Evolutionary conservation across 805 yeast genomes (phyloP).

Genomic region (Barnettozyma sp.): DNA sequence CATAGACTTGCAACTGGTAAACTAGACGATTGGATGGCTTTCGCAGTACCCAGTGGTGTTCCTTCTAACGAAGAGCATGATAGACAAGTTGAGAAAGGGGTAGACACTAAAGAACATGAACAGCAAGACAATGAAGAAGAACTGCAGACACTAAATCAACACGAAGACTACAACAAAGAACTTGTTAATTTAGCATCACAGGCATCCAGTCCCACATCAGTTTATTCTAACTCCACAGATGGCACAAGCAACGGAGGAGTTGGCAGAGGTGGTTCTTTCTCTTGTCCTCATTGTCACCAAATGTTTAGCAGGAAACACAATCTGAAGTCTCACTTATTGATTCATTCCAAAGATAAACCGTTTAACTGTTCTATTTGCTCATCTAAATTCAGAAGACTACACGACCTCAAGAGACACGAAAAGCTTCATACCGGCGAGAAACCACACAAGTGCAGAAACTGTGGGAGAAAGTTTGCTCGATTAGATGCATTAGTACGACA

Average conservation of each 20-base stretch:
- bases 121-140: not conserved
- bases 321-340: slow-evolving; percentile 62
- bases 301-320: slow-evolving; percentile 68
- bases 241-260: not conserved
- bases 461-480: slow-evolving; percentile 63
- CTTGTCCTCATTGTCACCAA: slow-evolving; percentile 55
- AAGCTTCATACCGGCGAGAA: slow-evolving; percentile 72
- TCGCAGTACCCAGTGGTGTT: slow-evolving; percentile 1
- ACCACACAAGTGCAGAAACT: slow-evolving; percentile 54
- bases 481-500: slow-evolving; percentile 74
- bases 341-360: slow-evolving; percentile 60
- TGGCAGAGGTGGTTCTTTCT: slow-evolving; percentile 30
- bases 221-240: not conserved
- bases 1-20: too few relatives aligned
- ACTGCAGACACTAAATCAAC: not conserved
- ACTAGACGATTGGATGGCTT: not conserved
- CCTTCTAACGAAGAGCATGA: not conserved
- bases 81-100: not conserved
- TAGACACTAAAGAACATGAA: not conserved
- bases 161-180: not conserved
- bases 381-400: slow-evolving; percentile 59
- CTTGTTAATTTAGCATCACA: not conserved
- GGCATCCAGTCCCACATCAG: slow-evolving; percentile 4
- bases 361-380: slow-evolving; percentile 56
- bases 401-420: slow-evolving; percentile 70